These are phyloP conservation scores for Pittosporum tobira DNA, from an alignment of 129 eudicot genomes.

Conservation along the genomic window DNA sequence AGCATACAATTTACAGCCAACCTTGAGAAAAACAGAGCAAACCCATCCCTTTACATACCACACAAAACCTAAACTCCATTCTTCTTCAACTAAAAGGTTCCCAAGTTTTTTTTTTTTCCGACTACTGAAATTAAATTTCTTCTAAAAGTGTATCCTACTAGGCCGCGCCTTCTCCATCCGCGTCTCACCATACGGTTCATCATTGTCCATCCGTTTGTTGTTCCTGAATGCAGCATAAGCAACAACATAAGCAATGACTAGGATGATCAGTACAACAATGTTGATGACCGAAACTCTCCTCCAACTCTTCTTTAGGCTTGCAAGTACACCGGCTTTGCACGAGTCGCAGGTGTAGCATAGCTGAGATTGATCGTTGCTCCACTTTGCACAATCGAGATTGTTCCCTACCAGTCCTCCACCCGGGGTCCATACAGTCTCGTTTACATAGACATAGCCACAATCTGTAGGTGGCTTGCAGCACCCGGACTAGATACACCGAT, in stretches of 20 bases:
- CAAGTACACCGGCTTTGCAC: conserved; percentile 87
- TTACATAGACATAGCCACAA: conserved; percentile 62
- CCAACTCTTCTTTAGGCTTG: conserved; percentile 87
- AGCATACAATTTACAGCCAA: conserved; percentile 13
- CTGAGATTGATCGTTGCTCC: conserved; percentile 73
- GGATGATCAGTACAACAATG: conserved; percentile 62
- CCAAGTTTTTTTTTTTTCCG: not conserved
- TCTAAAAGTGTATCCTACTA: conserved; percentile 71
- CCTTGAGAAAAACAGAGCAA: too few species aligned
- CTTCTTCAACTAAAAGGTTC: not conserved
- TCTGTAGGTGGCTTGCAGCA: conserved; percentile 98
- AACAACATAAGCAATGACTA: conserved; percentile 63
- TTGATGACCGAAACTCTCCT: conserved; percentile 86
- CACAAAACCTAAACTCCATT: not conserved
- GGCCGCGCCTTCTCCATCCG: conserved; percentile 88
- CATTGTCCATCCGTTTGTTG: conserved; percentile 77
- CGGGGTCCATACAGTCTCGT: conserved; percentile 67
- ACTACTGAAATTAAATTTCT: not conserved
- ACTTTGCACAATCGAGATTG: conserved; percentile 47
- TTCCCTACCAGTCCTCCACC: conserved; percentile 34
- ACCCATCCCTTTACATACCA: not conserved
- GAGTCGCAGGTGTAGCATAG: conserved; percentile 77
- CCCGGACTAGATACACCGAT: conserved; percentile 51
- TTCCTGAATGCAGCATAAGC: conserved; percentile 79
- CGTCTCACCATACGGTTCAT: conserved; percentile 73